A percentile compares a stretch with the other conserved stretches of the same genome.
phyloP scores from a whole-genome alignment of 1,139 yeast species.

The Scheffersomyces insectosa region DNA sequence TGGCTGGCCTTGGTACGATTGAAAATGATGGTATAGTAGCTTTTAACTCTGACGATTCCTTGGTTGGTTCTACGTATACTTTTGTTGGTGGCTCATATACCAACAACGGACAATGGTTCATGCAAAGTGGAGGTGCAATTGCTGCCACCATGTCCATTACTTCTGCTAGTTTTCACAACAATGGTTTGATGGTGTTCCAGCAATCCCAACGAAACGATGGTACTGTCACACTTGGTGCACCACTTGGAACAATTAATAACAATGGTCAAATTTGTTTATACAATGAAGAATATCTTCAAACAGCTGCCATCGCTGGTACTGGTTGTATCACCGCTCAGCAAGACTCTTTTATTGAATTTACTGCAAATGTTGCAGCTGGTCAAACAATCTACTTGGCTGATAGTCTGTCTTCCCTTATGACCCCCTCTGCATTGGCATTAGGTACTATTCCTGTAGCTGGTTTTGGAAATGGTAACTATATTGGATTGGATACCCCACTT shows the following conservation, averaged over 20 bases:
- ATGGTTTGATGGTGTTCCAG: constrained; percentile 12
- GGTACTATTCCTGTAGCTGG: constrained; percentile 26
- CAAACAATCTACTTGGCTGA: constrained; percentile 15
- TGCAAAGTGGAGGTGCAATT: constrained; percentile 10
- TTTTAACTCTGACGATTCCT: constrained; percentile 10
- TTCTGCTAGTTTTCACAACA: constrained; percentile 12
- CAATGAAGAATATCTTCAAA: constrained; percentile 12
- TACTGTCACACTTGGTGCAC: constrained; percentile 8
- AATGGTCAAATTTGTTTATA: constrained; percentile 15
- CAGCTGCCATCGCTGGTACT: constrained; percentile 11
- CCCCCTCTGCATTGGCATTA: constrained; percentile 14
- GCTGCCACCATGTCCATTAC: constrained; percentile 10
- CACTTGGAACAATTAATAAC: constrained; percentile 11
- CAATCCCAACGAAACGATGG: constrained; percentile 9
- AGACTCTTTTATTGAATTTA: constrained; percentile 9
- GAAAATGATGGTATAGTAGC: constrained; percentile 12
- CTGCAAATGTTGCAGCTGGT: constrained; percentile 6
- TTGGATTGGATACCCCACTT: constrained; percentile 21
- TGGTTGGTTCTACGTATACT: constrained; percentile 7
- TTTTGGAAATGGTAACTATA: constrained; percentile 28
- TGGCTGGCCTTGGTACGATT: constrained; percentile 6
- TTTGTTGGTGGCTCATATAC: constrained; percentile 10
- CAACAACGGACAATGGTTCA: constrained; percentile 12
- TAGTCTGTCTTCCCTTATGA: constrained; percentile 11
- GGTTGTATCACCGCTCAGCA: constrained; percentile 15